A percentile compares a stretch with the other conserved stretches of the same genome.
These are phyloP conservation scores for Sporisorium reilianum DNA, from an alignment of 1,284 basidiomycete genomes.

Conservation along the genomic window DNA sequence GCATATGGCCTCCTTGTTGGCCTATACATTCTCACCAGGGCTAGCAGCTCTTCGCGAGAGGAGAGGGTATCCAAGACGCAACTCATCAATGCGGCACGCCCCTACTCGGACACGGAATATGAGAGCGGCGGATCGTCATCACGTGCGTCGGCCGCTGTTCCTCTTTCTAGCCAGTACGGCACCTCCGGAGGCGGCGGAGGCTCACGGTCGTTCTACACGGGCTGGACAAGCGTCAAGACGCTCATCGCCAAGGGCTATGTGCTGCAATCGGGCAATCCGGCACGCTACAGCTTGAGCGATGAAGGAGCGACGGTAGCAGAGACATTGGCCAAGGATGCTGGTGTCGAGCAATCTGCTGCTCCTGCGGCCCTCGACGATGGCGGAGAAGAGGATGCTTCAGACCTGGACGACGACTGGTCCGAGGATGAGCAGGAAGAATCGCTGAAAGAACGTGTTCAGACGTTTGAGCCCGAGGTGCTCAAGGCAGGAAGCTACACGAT, in stretches of 20 bases:
- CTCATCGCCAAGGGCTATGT: slow-evolving; percentile 66
- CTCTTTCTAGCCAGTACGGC: slow-evolving; percentile 27
- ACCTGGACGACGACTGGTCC: slow-evolving; percentile 21
- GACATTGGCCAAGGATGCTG: slow-evolving; percentile 41
- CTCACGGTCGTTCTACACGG: slow-evolving; percentile 57
- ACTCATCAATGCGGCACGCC: slow-evolving; percentile 61
- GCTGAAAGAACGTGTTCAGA: slow-evolving; percentile 10
- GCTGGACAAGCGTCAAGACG: slow-evolving; percentile 68
- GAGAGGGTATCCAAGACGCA: slow-evolving; percentile 55
- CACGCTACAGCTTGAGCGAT: slow-evolving; percentile 60
- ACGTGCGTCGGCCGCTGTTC: slow-evolving; percentile 39
- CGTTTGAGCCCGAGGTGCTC: slow-evolving; percentile 69
- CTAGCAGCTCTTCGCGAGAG: slow-evolving; percentile 10
- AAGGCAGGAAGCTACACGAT: slow-evolving; percentile 73
- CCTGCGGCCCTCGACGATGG: background rate
- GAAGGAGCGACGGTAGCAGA: slow-evolving; percentile 59
- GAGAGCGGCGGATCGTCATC: slow-evolving; percentile 34
- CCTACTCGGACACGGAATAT: slow-evolving; percentile 64
- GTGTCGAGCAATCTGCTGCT: slow-evolving; percentile 12
- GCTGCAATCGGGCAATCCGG: slow-evolving; percentile 63
- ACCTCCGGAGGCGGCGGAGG: slow-evolving; percentile 18
- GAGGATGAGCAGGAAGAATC: slow-evolving; percentile 30
- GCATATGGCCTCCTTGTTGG: slow-evolving; percentile 66
- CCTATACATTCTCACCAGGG: slow-evolving; percentile 46
- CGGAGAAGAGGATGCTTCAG: background rate